Conservation (phyloP, 164 flowering plant species). For the Chimonanthus salicifolius region DNA sequence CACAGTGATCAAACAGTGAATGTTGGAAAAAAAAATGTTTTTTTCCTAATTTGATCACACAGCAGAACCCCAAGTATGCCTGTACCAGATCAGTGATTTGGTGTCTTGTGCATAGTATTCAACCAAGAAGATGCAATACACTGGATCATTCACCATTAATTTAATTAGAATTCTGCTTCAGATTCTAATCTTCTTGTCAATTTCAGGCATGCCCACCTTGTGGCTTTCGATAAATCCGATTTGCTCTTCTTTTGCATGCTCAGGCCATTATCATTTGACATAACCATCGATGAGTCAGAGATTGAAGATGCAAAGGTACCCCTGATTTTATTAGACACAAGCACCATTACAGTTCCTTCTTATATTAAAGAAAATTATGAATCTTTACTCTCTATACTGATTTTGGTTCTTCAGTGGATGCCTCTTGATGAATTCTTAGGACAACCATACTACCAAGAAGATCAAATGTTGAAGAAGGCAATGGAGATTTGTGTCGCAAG, state of each 20-base stretch:
- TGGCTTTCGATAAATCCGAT: slow-evolving; percentile 65
- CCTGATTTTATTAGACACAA: neutral
- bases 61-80: neutral
- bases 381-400: neutral
- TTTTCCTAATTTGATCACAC: neutral
- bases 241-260: slow-evolving; percentile 67
- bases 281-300: slow-evolving; percentile 48
- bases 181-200: neutral
- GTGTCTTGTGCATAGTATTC: neutral
- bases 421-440: slow-evolving; percentile 38
- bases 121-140: neutral
- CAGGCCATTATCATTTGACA: slow-evolving; percentile 46
- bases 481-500: slow-evolving; percentile 42
- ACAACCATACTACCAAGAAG: slow-evolving; percentile 47
- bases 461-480: slow-evolving; percentile 41
- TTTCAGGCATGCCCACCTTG: slow-evolving; percentile 48
- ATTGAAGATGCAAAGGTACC: slow-evolving; percentile 60
- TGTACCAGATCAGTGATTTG: neutral
- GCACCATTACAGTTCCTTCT: neutral
- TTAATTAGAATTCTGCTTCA: neutral
- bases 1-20: neutral
- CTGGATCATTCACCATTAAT: too few relatives aligned
- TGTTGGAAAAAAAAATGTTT: neutral
- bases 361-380: neutral
- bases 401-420: slow-evolving; percentile 46